These are phyloP conservation scores for Pyricularia grisea DNA, from an alignment of 2,329 filamentous ascomycete species.

Conservation along the genomic window DNA sequence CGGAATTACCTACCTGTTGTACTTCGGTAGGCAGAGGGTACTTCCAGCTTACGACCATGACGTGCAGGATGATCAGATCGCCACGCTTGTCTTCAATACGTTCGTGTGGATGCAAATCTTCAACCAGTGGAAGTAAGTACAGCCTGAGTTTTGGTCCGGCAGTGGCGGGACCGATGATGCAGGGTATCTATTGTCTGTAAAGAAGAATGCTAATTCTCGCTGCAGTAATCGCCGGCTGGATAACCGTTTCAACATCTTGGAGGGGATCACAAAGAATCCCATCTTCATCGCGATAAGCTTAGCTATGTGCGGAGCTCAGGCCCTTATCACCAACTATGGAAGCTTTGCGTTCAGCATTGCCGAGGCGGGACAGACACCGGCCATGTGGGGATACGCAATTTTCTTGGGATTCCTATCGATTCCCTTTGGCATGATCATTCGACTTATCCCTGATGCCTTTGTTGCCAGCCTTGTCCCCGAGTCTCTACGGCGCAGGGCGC, in stretches of 20 bases:
- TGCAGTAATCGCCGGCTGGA: slow-evolving; percentile 69
- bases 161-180: background rate
- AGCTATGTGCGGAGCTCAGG: slow-evolving; percentile 75
- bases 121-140: slow-evolving; percentile 49
- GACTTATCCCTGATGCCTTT: slow-evolving; percentile 69
- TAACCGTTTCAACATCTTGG: slow-evolving; percentile 82
- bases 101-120: slow-evolving; percentile 69
- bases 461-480: slow-evolving; percentile 43
- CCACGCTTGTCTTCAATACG: slow-evolving; percentile 59
- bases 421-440: slow-evolving; percentile 71
- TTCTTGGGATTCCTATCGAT: slow-evolving; percentile 78
- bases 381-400: slow-evolving; percentile 82
- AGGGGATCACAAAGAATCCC: slow-evolving; percentile 66
- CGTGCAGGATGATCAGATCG: background rate
- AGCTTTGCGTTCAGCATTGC: slow-evolving; percentile 63
- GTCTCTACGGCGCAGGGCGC: slow-evolving; percentile 38
- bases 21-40: slow-evolving; percentile 50
- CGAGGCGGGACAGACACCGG: slow-evolving; percentile 45
- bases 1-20: slow-evolving; percentile 67
- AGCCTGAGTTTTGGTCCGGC: too few relatives aligned
- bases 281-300: slow-evolving; percentile 76
- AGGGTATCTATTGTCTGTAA: background rate
- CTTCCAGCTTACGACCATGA: slow-evolving; percentile 39
- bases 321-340: slow-evolving; percentile 78
- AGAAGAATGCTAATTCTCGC: background rate